Base-by-base conservation (phyloP, 1,284 basidiomycete genomes). In the Cryptococcus maquisensis region DNA sequence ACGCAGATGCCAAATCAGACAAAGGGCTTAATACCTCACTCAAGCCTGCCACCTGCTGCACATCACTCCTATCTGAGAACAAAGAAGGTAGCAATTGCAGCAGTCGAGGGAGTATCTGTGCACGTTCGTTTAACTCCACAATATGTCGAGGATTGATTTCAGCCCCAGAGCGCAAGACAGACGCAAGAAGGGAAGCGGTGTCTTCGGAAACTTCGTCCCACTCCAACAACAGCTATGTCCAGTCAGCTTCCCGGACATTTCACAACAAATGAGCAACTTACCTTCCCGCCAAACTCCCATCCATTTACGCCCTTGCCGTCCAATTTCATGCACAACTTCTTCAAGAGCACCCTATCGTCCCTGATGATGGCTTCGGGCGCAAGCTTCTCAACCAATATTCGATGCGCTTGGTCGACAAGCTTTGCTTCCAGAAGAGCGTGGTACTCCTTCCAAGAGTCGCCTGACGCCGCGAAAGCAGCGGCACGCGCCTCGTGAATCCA, bases 401-500 rank as follows among this genome's bases (percentile, higher is more conserved):
- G 83, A 70, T 97, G 93, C 0, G 95, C 93, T 6, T 82, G 78
- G 45, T 85, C 82, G 63, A 83, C 86, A 39, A 85, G 73, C 18
- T 83, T 82, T 1, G 91, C 90, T 23, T 82, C 73, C 45, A 91
- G 78, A 67, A 89, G 88, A 41, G 86, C 77, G 55, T 88, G 82
- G 73, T 89, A 97, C 38, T 92, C 90, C 1, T 81, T 79, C 70
- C 83, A 96, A 1, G 87, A 70, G 42, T 88, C 79, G 52, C 85
- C 84, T 3, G 49, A 40, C 0, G 67, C 57, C 0, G 67, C 64
- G 16, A 71, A 55, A 23, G 51, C 37, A 2, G 65, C 68, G 2
- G 73, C 73, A 80, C 88, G 86, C 9, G 92, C 89, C 70, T 92
- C 88, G 55, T 87, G 83, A 24, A 98, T 80, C 95, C 95, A 99